Evolutionary conservation across 2,329 filamentous ascomycete species (phyloP), one percentile per base, ranked within the genome.

Genomic region (Aureobasidium leucospermi): DNA sequence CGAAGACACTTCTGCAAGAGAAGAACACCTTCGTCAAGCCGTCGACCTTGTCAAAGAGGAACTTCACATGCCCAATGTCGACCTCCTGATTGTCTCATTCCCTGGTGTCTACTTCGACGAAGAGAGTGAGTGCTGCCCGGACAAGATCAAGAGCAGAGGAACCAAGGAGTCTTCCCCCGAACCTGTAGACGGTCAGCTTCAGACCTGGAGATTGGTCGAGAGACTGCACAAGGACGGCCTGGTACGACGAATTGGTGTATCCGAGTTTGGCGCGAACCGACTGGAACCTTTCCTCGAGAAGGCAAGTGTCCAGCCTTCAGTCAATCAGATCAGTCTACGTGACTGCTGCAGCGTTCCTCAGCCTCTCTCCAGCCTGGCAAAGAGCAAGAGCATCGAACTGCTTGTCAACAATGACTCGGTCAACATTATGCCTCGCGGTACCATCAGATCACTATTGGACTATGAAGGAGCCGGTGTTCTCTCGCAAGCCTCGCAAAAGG

Each of bases 271-370:
- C 59, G 89, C 85, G 66, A 85, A 91, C 66, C 87, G 94, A 67
- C 78, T 99, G 39, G 76, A 81, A n/a, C 84, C 83, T 13, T 92
- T 99, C 67, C 77, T 97, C 29, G 79, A 84, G 43, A 79, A 84
- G 62, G 87, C 89, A 23, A 79, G 78, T 42, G 79, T 96, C 62
- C 83, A 83, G 65, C 94, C 94, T 0, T 82, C 84, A 19, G 93
- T 97, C 42, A 86, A 97, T 73, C 94, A 99, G 79, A 96, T 99
- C 79, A 97, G 97, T 71, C 84, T 96, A 53, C 86, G 89, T 67
- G 90, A 97, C 74, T 97, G 93, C 78, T 99, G 94, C 75, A 93
- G 91, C 48, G 94, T 97, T 45, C 94, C 94, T 8, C 92, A 91
- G 67, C 87, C 90, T 11, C 80, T 99, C 63, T 85, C 91, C 61